Percentiles rank a stretch among this genome's conserved stretches.
These are phyloP conservation scores for Suhomyces sp. DNA, from an alignment of 805 yeast species.

Conservation along the genomic window DNA sequence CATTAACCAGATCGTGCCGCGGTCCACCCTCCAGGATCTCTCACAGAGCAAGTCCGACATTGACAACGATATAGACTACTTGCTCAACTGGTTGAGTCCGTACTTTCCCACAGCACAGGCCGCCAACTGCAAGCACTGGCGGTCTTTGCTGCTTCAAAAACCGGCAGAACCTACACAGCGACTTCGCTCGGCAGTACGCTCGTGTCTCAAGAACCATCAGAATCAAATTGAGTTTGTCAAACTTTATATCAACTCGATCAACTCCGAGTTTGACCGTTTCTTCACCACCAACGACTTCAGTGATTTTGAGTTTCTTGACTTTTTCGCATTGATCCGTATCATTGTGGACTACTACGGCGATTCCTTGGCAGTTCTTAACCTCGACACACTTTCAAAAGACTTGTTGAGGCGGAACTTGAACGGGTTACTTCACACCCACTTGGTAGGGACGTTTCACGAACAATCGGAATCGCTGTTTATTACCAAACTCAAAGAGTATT, in stretches of 20 bases:
- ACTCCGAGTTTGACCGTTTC: conserved; percentile 14
- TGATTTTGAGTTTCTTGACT: conserved; percentile 10
- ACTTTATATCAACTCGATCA: conserved; percentile 32
- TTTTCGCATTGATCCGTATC: conserved; percentile 14
- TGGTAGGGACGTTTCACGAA: background rate
- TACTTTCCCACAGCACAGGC: conserved; percentile 16
- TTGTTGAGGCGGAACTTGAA: conserved; percentile 28
- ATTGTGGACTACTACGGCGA: conserved; percentile 23
- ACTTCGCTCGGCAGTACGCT: conserved; percentile 33
- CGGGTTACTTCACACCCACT: conserved; percentile 20
- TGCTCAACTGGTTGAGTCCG: conserved; percentile 34
- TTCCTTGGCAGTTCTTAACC: conserved; percentile 20
- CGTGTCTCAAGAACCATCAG: conserved; percentile 32
- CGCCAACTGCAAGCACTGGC: conserved; percentile 1
- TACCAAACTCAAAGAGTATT: conserved; percentile 4
- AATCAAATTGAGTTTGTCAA: conserved; percentile 33
- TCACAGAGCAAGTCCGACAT: conserved; percentile 16
- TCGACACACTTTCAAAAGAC: conserved; percentile 17
- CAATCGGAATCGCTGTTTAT: conserved; percentile 2
- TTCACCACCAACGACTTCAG: conserved; percentile 7
- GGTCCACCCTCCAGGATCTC: conserved; percentile 9
- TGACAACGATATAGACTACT: conserved; percentile 34
- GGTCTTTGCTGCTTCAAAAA: background rate
- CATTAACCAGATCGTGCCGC: conserved; percentile 5
- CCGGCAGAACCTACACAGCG: conserved; percentile 30